Evolutionary conservation across 257 asterid species (phyloP).

Genomic region (Salvia rosmarinus): DNA sequence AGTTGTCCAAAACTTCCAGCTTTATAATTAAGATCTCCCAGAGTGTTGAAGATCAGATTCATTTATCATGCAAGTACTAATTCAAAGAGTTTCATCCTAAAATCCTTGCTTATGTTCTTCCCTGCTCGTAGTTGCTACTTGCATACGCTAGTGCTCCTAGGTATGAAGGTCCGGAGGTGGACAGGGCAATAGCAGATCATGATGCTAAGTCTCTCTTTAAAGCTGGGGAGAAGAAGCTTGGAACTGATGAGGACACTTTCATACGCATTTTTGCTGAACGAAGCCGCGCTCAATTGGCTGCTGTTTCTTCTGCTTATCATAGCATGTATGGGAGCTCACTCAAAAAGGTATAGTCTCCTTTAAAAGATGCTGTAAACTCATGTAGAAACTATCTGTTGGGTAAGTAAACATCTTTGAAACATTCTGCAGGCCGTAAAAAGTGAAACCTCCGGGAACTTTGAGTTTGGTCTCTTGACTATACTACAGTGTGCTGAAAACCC

Average conservation of each 20-base stretch:
- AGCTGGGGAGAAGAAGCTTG: slow-evolving; percentile 90
- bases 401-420: slow-evolving; percentile 23
- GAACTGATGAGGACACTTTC: slow-evolving; percentile 87
- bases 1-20: too few species aligned
- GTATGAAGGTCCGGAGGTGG: slow-evolving; percentile 94
- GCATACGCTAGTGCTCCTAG: slow-evolving; percentile 55
- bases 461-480: slow-evolving; percentile 70
- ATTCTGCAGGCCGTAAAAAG: slow-evolving; percentile 72
- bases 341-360: slow-evolving; percentile 53
- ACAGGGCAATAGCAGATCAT: slow-evolving; percentile 59
- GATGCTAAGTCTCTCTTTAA: slow-evolving; percentile 87
- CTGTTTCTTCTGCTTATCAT: slow-evolving; percentile 67
- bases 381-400: background rate
- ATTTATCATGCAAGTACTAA: background rate
- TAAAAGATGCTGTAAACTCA: background rate
- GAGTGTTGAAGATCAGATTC: background rate
- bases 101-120: slow-evolving; percentile 9
- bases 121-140: slow-evolving; percentile 62
- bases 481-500: slow-evolving; percentile 81
- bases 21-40: too few species aligned
- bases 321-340: slow-evolving; percentile 67
- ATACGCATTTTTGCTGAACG: slow-evolving; percentile 68
- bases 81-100: background rate
- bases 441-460: slow-evolving; percentile 86
- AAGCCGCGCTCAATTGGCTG: slow-evolving; percentile 76